Evolutionary conservation across 2,329 filamentous ascomycete genomes (phyloP).

Genomic region (Knufia petricola): DNA sequence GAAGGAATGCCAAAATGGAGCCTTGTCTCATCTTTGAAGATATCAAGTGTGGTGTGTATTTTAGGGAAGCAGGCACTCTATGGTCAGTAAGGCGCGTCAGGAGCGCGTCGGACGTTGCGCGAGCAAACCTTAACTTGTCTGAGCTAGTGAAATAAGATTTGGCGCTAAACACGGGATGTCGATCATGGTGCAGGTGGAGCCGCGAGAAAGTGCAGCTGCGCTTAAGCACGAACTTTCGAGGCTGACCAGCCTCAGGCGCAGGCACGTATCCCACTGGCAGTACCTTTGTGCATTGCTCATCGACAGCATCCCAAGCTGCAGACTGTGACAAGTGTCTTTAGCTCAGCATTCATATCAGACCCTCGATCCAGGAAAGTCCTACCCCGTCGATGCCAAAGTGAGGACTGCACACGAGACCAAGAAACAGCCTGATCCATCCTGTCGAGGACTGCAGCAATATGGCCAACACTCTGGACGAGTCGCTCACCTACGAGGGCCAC

Average conservation of each 20-base stretch:
- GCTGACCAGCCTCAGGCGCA: not conserved
- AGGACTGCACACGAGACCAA: not conserved
- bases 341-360: no score
- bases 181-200: not conserved
- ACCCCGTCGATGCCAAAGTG: no score
- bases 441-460: not conserved
- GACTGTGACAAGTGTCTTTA: no score
- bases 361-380: no score
- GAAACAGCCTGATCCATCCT: not conserved
- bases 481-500: conserved; percentile 3
- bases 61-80: no score
- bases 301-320: no score
- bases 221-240: not conserved
- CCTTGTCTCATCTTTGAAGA: conserved; percentile 6
- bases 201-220: not conserved
- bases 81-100: not conserved
- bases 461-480: not conserved
- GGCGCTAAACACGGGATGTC: not conserved
- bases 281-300: no score
- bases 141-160: not conserved
- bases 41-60: not conserved
- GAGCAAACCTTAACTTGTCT: not conserved
- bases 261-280: no score
- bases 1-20: conserved; percentile 6
- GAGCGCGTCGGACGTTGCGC: not conserved